phyloP scores from a whole-genome alignment of 257 asterid genomes.

The Marsdenia floribunda region DNA sequence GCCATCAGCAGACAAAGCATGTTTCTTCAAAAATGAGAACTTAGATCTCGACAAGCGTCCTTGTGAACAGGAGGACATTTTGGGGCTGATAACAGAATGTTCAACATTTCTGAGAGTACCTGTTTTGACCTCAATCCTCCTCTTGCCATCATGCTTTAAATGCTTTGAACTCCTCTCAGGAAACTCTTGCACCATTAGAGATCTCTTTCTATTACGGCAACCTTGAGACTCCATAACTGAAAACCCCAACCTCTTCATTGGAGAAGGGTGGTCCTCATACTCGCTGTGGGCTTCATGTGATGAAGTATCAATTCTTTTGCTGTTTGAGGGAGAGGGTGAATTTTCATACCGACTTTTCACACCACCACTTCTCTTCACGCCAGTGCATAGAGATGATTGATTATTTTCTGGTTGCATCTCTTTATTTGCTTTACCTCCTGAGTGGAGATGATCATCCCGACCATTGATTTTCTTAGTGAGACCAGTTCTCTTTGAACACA shows the following conservation, averaged over 20 bases:
- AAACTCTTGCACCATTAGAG: constrained; percentile 17
- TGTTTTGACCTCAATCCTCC: constrained; percentile 27
- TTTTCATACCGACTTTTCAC: constrained; percentile 27
- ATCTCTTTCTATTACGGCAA: constrained; percentile 24
- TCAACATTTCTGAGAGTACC: constrained; percentile 16
- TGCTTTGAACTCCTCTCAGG: constrained; percentile 32
- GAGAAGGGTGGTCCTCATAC: constrained; percentile 26
- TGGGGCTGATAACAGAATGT: constrained; percentile 27
- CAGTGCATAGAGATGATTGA: constrained; percentile 21
- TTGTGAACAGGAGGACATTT: constrained; percentile 21
- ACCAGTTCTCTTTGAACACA: constrained; percentile 63
- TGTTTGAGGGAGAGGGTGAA: constrained; percentile 25
- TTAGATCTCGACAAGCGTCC: constrained; percentile 32
- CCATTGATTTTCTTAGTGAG: constrained; percentile 40
- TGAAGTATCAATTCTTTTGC: constrained; percentile 35
- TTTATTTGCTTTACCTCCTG: constrained; percentile 20
- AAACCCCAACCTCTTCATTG: constrained; percentile 30
- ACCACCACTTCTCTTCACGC: constrained; percentile 27
- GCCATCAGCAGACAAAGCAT: constrained; percentile 29
- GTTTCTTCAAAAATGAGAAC: constrained; percentile 50
- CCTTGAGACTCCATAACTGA: constrained; percentile 16
- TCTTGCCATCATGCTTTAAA: constrained; percentile 26
- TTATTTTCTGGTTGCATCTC: constrained; percentile 22
- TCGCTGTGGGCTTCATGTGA: constrained; percentile 28
- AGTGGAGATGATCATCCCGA: constrained; percentile 32